Conservation (phyloP, 306 rosid species). For the Vigna hirtella region DNA sequence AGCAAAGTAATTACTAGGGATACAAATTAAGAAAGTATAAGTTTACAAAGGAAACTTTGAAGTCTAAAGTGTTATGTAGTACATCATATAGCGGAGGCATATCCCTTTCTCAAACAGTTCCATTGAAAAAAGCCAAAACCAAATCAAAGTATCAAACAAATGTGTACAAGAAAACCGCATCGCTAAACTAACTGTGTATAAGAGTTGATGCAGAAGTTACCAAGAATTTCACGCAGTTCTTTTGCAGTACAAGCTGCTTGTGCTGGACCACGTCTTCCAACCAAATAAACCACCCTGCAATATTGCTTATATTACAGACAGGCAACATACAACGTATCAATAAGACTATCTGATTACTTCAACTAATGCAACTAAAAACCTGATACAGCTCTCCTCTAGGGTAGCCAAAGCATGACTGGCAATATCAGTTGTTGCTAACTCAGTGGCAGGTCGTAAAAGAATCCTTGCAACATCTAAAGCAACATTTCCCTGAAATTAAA, state of each 20-base stretch:
- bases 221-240: conserved; percentile 93
- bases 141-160: conserved; percentile 26
- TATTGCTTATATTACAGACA: conserved; percentile 39
- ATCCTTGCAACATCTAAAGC: conserved; percentile 93
- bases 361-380: conserved; percentile 54
- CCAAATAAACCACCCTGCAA: conserved; percentile 85
- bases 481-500: conserved; percentile 86
- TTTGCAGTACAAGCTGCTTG: conserved; percentile 97
- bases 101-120: conserved; percentile 21
- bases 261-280: conserved; percentile 98
- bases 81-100: conserved; percentile 1
- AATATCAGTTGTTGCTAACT: conserved; percentile 85
- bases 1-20: conserved; percentile 17
- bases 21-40: conserved; percentile 25
- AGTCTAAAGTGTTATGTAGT: conserved; percentile 1
- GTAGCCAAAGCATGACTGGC: conserved; percentile 84
- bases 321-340: conserved; percentile 26
- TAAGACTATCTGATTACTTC: conserved; percentile 12
- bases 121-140: conserved; percentile 25
- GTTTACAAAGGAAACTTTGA: conserved; percentile 34
- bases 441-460: conserved; percentile 74
- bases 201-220: conserved; percentile 55
- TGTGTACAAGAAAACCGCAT: conserved; percentile 21
- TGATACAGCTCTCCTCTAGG: conserved; percentile 78
- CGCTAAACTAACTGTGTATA: neutral